Evolutionary conservation across 139 green algal species (phyloP), one percentile per base, ranked within the genome.

Genomic region (Chlorella ohadii): DNA sequence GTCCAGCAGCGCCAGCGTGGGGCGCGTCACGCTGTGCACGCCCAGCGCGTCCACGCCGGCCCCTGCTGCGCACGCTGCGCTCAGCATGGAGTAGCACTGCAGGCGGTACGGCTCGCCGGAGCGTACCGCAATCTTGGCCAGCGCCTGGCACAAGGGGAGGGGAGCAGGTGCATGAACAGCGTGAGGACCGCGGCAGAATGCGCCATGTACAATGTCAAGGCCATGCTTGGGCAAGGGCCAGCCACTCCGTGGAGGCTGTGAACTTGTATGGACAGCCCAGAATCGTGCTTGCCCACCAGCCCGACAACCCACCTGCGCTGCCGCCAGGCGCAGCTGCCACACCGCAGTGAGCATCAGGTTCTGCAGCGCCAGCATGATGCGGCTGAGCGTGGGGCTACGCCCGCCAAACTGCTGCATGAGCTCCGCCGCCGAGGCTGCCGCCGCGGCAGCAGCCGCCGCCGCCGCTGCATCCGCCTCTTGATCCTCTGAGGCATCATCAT

Each of bases 91-190:
- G 88, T 98, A 98, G 86, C 89, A 92, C 77, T 97, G 95, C 65
- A 98, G 91, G 31, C 94, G 87, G 87, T 94, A 97, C 3, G 95
- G 95, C 86, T 98, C 95, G 6, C 92, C 90, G 1, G 89, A 95
- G 1, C 94, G 86, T 20, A 98, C 91, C 0, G 92, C 95, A 17
- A 98, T 89, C 85, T 92, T 94, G 64, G 86, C 84, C 36, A 94
- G 63, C 9, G 91, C 90, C 76, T 89, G 85, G 6, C 59, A 51
- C 6, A 6, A 51, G 44, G 44, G 44, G 7, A 51, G 44, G 7
- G 44, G 44, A 9, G n/a, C n/a, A n/a, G n/a, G n/a, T n/a, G n/a
- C n/a, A n/a, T n/a, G n/a, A n/a, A n/a, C n/a, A n/a, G n/a, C n/a
- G n/a, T n/a, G n/a, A n/a, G n/a, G n/a, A n/a, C n/a, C n/a, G n/a